A percentile compares a stretch with the other conserved stretches of the same genome.
These are phyloP conservation scores for Pleurotus ostreatus DNA, from an alignment of 768 basidiomycete genomes.

Conservation along the genomic window DNA sequence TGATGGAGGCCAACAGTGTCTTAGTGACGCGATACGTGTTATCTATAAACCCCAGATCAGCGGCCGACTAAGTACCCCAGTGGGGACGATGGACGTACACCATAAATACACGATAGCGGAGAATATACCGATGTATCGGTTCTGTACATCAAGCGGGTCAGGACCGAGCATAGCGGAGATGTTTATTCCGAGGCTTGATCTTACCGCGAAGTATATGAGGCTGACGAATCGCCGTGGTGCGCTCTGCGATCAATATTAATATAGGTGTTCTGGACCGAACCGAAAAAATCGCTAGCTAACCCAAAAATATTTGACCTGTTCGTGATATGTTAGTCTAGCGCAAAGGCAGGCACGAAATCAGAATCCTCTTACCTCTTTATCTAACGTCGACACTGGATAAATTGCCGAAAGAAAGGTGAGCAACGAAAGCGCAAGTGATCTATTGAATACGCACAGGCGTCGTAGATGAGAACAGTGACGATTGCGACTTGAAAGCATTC, in stretches of 20 bases:
- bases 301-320: slow-evolving; percentile 7
- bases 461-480: slow-evolving; percentile 2
- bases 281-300: not conserved
- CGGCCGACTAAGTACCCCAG: not conserved
- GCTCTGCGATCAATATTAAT: not conserved
- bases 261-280: too few species aligned
- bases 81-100: not conserved
- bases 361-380: slow-evolving; percentile 1
- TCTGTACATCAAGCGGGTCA: not conserved
- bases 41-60: not conserved
- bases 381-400: not conserved
- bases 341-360: too few species aligned
- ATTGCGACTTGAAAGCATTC: slow-evolving; percentile 2
- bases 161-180: not conserved
- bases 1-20: not conserved
- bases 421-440: not conserved
- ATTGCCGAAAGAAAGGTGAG: not conserved
- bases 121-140: slow-evolving; percentile 5
- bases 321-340: too few species aligned
- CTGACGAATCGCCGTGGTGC: slow-evolving; percentile 4
- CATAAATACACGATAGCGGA: slow-evolving; percentile 4
- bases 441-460: not conserved
- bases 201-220: slow-evolving; percentile 5
- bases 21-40: slow-evolving; percentile 3
- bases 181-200: not conserved